Conservation (phyloP, 176 grass and related monocot species). For the Echinochloa phyllopogon region DNA sequence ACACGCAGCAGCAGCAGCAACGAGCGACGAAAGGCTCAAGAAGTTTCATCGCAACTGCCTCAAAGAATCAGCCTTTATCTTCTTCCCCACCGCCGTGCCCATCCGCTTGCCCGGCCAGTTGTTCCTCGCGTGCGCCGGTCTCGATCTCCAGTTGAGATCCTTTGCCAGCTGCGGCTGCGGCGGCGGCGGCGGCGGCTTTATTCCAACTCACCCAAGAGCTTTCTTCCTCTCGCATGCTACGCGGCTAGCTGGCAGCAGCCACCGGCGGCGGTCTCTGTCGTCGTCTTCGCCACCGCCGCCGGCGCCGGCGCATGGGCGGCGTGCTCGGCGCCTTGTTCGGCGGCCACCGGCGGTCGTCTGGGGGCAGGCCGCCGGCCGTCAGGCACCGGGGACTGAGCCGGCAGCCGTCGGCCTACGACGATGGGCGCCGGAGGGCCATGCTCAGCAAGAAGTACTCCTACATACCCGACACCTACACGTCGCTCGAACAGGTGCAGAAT, state of each 20-base stretch:
- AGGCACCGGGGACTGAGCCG: not conserved
- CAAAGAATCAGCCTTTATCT: not conserved
- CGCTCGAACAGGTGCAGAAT: conserved; percentile 65
- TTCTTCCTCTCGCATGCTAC: not conserved
- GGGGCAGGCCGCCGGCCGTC: not conserved
- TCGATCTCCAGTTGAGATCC: not conserved
- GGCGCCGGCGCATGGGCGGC: conserved; percentile 48
- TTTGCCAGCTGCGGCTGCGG: not conserved
- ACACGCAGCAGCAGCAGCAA: not conserved
- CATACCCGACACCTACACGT: conserved; percentile 79
- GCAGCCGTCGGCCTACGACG: not conserved
- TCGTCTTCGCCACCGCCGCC: not conserved
- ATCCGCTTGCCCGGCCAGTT: not conserved
- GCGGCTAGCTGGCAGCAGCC: not conserved
- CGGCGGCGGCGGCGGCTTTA: not conserved
- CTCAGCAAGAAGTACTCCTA: conserved; percentile 70
- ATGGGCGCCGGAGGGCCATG: conserved; percentile 20
- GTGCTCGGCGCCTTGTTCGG: conserved; percentile 48
- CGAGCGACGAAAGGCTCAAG: not conserved
- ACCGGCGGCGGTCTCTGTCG: not conserved
- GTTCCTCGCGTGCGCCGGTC: not conserved
- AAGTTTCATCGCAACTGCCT: not conserved
- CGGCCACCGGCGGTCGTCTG: not conserved
- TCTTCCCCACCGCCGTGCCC: not conserved
- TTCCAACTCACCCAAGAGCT: not conserved